Percentiles rank a stretch among this genome's conserved stretches.
Evolutionary conservation across 768 basidiomycete genomes (phyloP).

Genomic region (Cubamyces sp.): DNA sequence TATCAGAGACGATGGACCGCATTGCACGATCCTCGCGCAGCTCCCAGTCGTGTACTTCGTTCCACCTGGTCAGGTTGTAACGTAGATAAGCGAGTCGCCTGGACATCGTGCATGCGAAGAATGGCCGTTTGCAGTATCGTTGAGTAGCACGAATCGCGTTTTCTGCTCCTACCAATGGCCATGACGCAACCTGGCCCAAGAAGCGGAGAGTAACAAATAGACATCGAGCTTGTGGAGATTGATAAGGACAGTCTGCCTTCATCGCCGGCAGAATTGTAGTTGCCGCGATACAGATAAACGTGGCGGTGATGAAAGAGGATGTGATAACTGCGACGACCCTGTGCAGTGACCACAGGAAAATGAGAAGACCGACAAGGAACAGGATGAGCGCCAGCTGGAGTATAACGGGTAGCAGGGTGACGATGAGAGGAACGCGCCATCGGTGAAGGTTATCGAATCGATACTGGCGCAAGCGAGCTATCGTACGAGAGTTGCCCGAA

Average conservation of each 20-base stretch:
- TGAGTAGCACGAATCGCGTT: background rate
- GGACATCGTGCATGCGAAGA: background rate
- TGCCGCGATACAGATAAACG: background rate
- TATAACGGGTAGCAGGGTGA: slow-evolving; percentile 21
- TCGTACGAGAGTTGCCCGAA: slow-evolving; percentile 23
- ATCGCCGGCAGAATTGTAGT: background rate
- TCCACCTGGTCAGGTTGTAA: background rate
- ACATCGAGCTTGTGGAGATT: background rate
- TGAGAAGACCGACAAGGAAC: slow-evolving; percentile 28
- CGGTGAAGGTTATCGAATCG: slow-evolving; percentile 25
- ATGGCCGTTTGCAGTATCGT: no score
- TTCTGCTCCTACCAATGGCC: background rate
- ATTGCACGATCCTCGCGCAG: background rate
- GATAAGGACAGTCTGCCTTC: background rate
- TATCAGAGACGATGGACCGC: background rate
- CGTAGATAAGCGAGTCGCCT: background rate
- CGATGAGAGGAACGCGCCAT: slow-evolving; percentile 25
- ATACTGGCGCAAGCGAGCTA: slow-evolving; percentile 28
- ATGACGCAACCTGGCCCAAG: background rate
- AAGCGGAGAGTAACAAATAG: background rate
- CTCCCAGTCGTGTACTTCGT: background rate
- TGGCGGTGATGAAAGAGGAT: background rate
- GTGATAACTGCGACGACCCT: slow-evolving; percentile 16
- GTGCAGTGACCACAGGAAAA: slow-evolving; percentile 23
- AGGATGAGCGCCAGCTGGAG: slow-evolving; percentile 25